Conservation (phyloP, 2,329 filamentous ascomycete species). For the Hypomyces rosellus region DNA sequence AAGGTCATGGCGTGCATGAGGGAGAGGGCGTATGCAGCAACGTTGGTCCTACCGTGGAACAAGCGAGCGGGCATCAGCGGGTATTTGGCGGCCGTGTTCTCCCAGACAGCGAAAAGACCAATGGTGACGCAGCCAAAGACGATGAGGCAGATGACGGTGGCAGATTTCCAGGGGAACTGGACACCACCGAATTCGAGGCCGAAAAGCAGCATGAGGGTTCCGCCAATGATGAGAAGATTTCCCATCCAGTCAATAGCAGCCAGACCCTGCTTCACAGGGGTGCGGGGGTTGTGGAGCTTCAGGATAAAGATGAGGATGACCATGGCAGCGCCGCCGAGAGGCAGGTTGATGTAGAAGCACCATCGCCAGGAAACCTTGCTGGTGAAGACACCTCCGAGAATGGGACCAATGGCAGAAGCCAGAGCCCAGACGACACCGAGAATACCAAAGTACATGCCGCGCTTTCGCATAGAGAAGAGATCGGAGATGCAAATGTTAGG, state of each 20-base stretch:
- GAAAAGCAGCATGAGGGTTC: slow-evolving; percentile 78
- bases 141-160: slow-evolving; percentile 70
- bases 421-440: slow-evolving; percentile 57
- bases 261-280: slow-evolving; percentile 55
- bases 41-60: slow-evolving; percentile 60
- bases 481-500: slow-evolving; percentile 55
- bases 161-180: slow-evolving; percentile 65
- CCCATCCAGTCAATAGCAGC: slow-evolving; percentile 56
- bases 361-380: slow-evolving; percentile 60
- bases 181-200: slow-evolving; percentile 81
- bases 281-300: slow-evolving; percentile 62
- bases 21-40: slow-evolving; percentile 58
- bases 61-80: slow-evolving; percentile 72
- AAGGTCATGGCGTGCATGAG: slow-evolving; percentile 73
- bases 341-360: slow-evolving; percentile 63
- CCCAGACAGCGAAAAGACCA: slow-evolving; percentile 62
- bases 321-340: slow-evolving; percentile 41
- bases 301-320: slow-evolving; percentile 53
- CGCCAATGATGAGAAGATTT: slow-evolving; percentile 59
- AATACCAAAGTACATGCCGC: slow-evolving; percentile 47
- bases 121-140: slow-evolving; percentile 63
- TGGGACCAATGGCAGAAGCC: slow-evolving; percentile 57
- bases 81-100: slow-evolving; percentile 66
- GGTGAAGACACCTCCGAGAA: slow-evolving; percentile 64
- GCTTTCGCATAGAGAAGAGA: slow-evolving; percentile 44